Base-by-base conservation (phyloP, 2,329 filamentous ascomycete genomes). In the Fusarium sp. region DNA sequence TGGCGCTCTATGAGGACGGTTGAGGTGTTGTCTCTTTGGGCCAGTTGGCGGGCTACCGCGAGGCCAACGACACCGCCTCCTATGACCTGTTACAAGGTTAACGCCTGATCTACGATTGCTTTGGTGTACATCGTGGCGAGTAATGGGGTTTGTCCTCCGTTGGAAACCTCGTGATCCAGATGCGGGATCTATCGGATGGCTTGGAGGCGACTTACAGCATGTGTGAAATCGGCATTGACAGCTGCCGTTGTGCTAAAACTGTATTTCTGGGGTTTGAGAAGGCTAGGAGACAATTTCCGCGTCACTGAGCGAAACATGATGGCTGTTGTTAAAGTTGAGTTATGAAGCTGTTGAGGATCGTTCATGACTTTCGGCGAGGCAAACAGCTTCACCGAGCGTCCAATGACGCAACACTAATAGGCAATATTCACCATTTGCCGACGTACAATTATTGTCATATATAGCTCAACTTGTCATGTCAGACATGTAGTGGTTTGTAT, bases 1-100 rank as follows among this genome's bases (percentile, higher is more conserved):
- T 97, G 92, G 26, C 92, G 89, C 80, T 98, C 94, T 3, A 98
- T 88, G 56, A 97, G 84, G 14, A 97, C 85, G 0, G 93, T 95
- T 4, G 88, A 88, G 8, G 86, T 85, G 21, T 84, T 82, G 31
- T 88, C 83, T 62, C 85, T 83, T 26, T 88, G 87, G 56, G 93
- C 89, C 25, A 97, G 86, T 67, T 90, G 86, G 7, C 91, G 87
- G 7, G 93, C 93, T 58, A 94, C 87, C 11, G 94, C 91, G 3
- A 97, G 87, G 13, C 94, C 94, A 37, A 97, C 90, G 1, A 93
- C 86, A 69, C 87, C 87, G 71, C 84, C 87, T 71, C 87, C 87
- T 57, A 89, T 84, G 34, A 89, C 83, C 83, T 88, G 39, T 23
- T 21, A 16, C 11, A 45, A n/a, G 9, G 61, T 68, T 21, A 65